Base-by-base conservation (phyloP, 768 basidiomycete species). In the Agaricus subrufescens region DNA sequence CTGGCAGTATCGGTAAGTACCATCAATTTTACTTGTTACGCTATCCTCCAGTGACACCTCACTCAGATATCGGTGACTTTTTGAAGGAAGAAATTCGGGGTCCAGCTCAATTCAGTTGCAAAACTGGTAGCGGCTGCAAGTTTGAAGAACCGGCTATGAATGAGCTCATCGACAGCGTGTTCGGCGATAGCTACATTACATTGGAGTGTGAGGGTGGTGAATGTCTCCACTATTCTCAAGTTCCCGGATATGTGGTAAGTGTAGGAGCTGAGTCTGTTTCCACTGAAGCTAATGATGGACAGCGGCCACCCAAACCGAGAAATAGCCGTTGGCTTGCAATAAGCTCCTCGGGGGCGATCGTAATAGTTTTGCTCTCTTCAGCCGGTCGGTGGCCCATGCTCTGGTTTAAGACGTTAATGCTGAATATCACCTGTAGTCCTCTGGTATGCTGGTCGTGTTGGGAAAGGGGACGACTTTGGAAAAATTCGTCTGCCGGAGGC, bases 111-210 rank as follows among this genome's bases (percentile, higher is more conserved):
- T 98, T 99, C 70, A 86, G 79, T 60, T 96, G 96, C 73, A 75
- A 73, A 56, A 68, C 78, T 1, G 87, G 85, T 14, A 69, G 77
- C 46, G 90, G 86, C 7, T 98, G 95, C 72, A 82, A 78, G 58
- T 99, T 99, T 63, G 89, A 95, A 67, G 97, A 99, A 64, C 91
- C 93, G 0, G 94, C 90, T 0, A 98, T 99, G 97, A 97, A 99
- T 65, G 78, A 86, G 31, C 81, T 99, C 51, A 98, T 99, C 71
- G 84, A 88, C 65, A 86, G 88, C 59, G 86, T 99, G 62, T 98
- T 99, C 61, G 97, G 91, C 1, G 97, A 99, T 67, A 77, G 75
- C 1, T 90, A 85, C 65, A 99, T 99, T 65, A 89, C 92, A 2
- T 77, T 98, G 50, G 69, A 84, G 37, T 98, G 97, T 62, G 73